Evolutionary conservation across 2,329 filamentous ascomycete genomes (phyloP), one percentile per base, ranked within the genome.

Genomic region (Bisporella sp.): DNA sequence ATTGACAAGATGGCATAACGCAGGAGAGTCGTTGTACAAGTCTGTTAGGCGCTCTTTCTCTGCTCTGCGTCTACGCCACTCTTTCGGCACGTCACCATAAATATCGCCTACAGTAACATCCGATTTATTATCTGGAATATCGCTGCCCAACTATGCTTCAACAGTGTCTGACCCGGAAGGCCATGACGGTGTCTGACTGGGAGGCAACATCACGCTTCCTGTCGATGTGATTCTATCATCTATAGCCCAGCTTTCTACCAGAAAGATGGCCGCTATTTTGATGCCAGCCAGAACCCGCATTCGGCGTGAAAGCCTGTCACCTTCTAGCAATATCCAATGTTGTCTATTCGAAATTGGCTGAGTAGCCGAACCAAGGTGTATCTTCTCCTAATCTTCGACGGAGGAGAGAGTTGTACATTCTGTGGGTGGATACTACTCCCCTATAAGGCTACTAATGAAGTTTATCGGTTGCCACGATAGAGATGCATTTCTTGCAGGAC

Each of bases 351-450:
- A 50, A 39, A 29, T 41, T 50, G 28, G 31, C 39, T 43, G 47
- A 49, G 40, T 31, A 44, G 30, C 41, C 39, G 39, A 43, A 49
- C 47, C 41, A 49, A 43, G 29, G 40, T 28, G 44, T 32, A 44
- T 44, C 41, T 44, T 13, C 31, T 49, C 21, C 33, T 47, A 43
- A 44, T 32, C 46, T 41, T 41, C 33, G 46, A 40, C 47, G 47
- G 41, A 44, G 31, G 47, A 49, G 39, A 44, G 40, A 49, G 47
- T 49, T 49, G 40, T 45, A 5, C 40, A 49, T 49, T 33, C n/a
- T 47, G 31, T 41, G 47, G 47, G 40, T 29, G 30, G 47, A 50
- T 50, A 39, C 35, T 3, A 39, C 35, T 39, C 9, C 35, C 35
- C 35, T n/a, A 39, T 39, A 43, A 29, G 41, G 29, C 31, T 21